Base-by-base conservation (phyloP, 495 filamentous ascomycete species). In the Aspergillus leporis region DNA sequence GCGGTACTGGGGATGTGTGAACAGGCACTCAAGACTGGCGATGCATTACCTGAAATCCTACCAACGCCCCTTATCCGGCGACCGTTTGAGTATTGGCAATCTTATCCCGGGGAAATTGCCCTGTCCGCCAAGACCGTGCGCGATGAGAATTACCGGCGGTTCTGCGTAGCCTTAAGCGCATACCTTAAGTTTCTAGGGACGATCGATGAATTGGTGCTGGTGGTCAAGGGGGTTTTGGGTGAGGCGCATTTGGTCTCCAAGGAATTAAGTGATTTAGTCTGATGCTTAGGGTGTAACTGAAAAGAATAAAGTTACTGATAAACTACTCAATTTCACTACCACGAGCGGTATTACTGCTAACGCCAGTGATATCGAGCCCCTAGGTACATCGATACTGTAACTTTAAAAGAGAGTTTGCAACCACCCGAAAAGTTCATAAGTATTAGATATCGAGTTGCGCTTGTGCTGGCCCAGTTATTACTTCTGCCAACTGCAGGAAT, bases 131-230 rank as follows among this genome's bases (percentile, higher is more conserved):
- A 75, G 1, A 47, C 70, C 25, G 62, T 76, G 3, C 64, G 70
- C 5, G 71, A 78, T 38, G 73, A 74, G 55, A 55, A 72, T 10
- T 77, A 77, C 40, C 73, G 75, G 13, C 56, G 62, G 19, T 78
- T 72, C 61, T 78, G 75, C 32, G 74, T 77, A 3, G 75, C 71
- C 9, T 34, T 77, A 32, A 75, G 64, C 31, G 65, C 72, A 8
- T 77, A 77, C 49, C 54, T 77, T 1, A 71, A 65, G 55, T 75
- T 78, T 53, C 41, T 78, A 23, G 65, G 60, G 12, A 57, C 64
- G 16, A 60, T 77, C 31, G 75, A 78, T 68, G 74, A 75, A 43
- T 40, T 78, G 56, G 73, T 77, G n/a, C 61, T 78, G 28, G 71
- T 75, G 10, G 61, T 77, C 51, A 78, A 78, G 63, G 74, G 70